Conservation (phyloP, 176 grass and related monocot genomes). For the Avena atlantica region DNA sequence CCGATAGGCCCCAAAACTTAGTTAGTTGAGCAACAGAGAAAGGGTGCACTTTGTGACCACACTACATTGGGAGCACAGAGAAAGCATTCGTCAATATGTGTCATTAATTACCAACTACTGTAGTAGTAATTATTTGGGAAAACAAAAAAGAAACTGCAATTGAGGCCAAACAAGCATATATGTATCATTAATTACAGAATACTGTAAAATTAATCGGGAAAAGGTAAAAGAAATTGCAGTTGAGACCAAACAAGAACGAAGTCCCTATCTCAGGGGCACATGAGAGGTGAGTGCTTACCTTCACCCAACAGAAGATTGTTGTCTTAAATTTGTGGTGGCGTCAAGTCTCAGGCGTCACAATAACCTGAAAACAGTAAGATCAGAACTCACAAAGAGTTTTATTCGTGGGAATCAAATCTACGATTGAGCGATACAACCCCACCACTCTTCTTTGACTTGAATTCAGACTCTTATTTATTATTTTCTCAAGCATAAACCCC, state of each 20-base stretch:
- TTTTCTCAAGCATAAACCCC: neutral
- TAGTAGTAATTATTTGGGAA: neutral
- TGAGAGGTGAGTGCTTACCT: constrained; percentile 29
- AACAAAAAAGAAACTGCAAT: neutral
- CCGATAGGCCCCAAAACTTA: neutral
- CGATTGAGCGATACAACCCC: neutral
- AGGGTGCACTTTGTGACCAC: neutral
- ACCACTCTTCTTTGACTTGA: neutral
- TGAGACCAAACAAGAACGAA: constrained; percentile 13
- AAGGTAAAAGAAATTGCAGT: neutral
- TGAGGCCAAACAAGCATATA: constrained; percentile 9
- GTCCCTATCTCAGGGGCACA: neutral
- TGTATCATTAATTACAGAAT: neutral
- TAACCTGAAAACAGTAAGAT: constrained; percentile 36
- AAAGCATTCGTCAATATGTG: neutral
- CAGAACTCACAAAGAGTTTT: neutral
- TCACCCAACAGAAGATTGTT: neutral
- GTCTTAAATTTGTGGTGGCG: neutral
- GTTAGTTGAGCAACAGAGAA: constrained; percentile 34
- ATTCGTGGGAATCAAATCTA: neutral
- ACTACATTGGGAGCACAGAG: neutral
- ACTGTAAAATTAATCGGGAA: neutral
- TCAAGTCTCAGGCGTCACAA: constrained; percentile 6
- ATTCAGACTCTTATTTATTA: neutral
- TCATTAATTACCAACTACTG: constrained; percentile 11